phyloP scores from a whole-genome alignment of 352 stramenopile genomes.

The Salisapilia sapeloensis region DNA sequence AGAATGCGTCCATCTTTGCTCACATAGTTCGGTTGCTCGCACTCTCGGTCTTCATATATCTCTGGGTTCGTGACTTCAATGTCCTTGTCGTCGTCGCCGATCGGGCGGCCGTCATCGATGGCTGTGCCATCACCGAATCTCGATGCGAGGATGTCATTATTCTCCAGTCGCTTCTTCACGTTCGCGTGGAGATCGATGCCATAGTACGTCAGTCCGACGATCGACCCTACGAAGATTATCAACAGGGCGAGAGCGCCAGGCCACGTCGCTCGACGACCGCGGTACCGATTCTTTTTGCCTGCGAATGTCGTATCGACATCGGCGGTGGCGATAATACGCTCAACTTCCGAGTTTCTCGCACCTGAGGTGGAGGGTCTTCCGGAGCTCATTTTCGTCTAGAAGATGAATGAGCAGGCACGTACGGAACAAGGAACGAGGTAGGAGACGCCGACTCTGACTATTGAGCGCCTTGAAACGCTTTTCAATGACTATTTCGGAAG shows the following conservation, averaged over 20 bases:
- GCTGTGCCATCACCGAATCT: conserved; percentile 35
- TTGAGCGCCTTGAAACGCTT: too few relatives aligned
- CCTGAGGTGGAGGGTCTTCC: conserved; percentile 29
- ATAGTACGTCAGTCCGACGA: conserved; percentile 59
- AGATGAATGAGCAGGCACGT: too few relatives aligned
- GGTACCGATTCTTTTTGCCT: conserved; percentile 57
- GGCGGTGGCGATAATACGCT: conserved; percentile 64
- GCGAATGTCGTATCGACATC: conserved; percentile 69
- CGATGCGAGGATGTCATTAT: conserved; percentile 22
- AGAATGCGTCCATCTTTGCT: conserved; percentile 64
- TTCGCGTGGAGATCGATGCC: conserved; percentile 41
- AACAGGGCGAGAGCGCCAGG: conserved; percentile 50
- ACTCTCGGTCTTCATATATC: conserved; percentile 51
- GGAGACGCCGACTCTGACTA: too few relatives aligned
- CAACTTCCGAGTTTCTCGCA: conserved; percentile 49
- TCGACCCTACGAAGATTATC: conserved; percentile 29
- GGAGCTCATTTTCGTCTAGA: too few relatives aligned
- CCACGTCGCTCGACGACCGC: conserved; percentile 62
- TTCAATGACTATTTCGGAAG: too few relatives aligned
- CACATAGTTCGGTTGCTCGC: conserved; percentile 66
- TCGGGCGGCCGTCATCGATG: conserved; percentile 41
- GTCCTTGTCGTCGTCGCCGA: conserved; percentile 16
- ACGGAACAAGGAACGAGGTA: too few relatives aligned
- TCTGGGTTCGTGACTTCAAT: conserved; percentile 50
- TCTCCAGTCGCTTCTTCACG: conserved; percentile 29